Base-by-base conservation (phyloP, 2,329 filamentous ascomycete species). In the Clathrospora elynae region DNA sequence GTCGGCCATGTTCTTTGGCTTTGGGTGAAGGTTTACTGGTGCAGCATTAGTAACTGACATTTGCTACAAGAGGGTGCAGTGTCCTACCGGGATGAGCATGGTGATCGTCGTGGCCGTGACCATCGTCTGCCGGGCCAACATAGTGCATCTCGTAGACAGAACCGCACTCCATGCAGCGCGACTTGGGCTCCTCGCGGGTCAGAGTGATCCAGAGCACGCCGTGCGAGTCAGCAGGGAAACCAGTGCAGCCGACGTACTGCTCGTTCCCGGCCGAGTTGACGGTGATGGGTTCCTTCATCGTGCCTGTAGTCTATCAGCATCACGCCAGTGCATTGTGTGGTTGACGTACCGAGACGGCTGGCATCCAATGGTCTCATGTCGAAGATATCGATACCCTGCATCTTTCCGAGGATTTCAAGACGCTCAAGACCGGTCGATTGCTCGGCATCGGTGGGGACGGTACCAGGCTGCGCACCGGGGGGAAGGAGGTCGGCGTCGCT, bases 81-180 rank as follows among this genome's bases (percentile, higher is more conserved):
- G 11, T 32, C 17, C 30, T 17, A 13, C 54, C 53, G 50, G 52
- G 51, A 55, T 62, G 56, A 46, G 60, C 63, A 56, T 71, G 64
- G 54, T 65, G 60, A 64, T 83, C 79, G 69, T 82, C 83, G 64
- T 82, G 77, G 47, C 67, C 68, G 71, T 88, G 82, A 65, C 78
- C 75, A 71, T 91, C 85, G 57, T 93, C 87, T 70, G 85, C 73
- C 36, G 90, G 85, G 51, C 93, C 93, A 58, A 96, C 77, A 75
- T 96, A 99, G 72, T 96, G 87, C 88, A 97, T 93, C 86, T 96
- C 95, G 81, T 95, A 91, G 61, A 93, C 89, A 73, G 85, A 89
- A 61, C 93, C 93, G 77, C 93, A 99, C 81, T 99, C 93, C 68
- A 85, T 85, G 85, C 93, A 99, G 73, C 93, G 90, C 80, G 95